Conservation (phyloP, 2,329 filamentous ascomycete genomes). For the Colletotrichum cuscutae region DNA sequence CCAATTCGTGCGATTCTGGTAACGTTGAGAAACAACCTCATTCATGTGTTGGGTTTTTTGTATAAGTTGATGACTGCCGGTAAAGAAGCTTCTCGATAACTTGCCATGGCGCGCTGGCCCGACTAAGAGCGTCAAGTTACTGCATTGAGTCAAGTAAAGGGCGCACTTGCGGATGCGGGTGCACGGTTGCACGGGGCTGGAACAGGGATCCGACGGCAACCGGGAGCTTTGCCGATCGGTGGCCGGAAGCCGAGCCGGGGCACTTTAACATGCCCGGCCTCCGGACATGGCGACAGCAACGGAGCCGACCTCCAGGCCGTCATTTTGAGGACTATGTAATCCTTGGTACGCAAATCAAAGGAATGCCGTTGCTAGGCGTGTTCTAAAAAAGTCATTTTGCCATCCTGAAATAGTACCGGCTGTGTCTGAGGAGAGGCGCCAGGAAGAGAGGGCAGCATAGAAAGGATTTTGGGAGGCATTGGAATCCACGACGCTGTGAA, state of each 20-base stretch:
- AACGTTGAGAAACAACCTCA: no score
- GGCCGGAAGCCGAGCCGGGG: neutral
- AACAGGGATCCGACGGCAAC: neutral
- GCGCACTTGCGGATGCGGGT: neutral
- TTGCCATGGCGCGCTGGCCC: neutral
- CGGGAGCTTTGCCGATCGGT: neutral
- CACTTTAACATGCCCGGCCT: neutral
- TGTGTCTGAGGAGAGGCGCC: neutral
- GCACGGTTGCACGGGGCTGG: neutral
- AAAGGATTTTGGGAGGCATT: neutral
- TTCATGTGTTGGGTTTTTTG: neutral
- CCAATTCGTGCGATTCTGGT: no score
- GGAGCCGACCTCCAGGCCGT: neutral
- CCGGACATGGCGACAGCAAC: neutral
- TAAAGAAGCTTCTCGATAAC: neutral
- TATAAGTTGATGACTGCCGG: neutral
- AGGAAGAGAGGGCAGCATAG: neutral
- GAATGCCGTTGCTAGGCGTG: neutral
- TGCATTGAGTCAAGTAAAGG: neutral
- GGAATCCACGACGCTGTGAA: no score
- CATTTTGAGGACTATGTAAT: accelerated
- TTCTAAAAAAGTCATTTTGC: neutral
- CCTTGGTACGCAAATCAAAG: neutral
- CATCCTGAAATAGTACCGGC: neutral
- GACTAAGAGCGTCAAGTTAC: neutral